phyloP scores from a whole-genome alignment of 208 protist genomes.

The Leishmania arabica region DNA sequence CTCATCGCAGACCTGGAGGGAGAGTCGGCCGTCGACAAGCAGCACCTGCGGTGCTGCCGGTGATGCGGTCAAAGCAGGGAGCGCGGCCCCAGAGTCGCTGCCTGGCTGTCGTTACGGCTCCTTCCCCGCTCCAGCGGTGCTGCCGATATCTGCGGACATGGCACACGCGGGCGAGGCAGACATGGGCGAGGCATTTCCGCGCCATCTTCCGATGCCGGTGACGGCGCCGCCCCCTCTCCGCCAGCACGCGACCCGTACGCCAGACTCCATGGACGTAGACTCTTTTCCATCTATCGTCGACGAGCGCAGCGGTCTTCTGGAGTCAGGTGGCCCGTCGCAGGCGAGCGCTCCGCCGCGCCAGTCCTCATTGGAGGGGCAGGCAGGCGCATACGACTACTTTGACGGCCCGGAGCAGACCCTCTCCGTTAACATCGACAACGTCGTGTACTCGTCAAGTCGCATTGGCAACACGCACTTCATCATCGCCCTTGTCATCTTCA shows the following conservation, averaged over 20 bases:
- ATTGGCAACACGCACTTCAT: constrained; percentile 85
- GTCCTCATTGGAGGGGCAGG: background rate
- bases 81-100: background rate
- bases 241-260: background rate
- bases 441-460: constrained; percentile 76
- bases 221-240: constrained; percentile 14
- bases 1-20: constrained; percentile 9
- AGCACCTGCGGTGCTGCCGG: background rate
- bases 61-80: background rate
- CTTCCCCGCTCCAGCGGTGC: background rate
- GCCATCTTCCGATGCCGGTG: constrained; percentile 9
- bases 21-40: background rate
- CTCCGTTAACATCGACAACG: constrained; percentile 58
- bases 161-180: background rate
- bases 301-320: constrained; percentile 8
- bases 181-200: constrained; percentile 5
- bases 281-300: background rate
- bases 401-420: constrained; percentile 27
- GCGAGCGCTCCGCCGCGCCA: background rate
- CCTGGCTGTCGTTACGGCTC: background rate
- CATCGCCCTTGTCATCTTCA: constrained; percentile 90
- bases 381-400: constrained; percentile 8
- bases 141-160: background rate
- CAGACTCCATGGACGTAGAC: background rate
- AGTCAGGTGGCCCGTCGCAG: background rate